Percentiles rank a stretch among this genome's conserved stretches.
Conservation (phyloP, 441 rosid genomes). For the Gossypium laxum region DNA sequence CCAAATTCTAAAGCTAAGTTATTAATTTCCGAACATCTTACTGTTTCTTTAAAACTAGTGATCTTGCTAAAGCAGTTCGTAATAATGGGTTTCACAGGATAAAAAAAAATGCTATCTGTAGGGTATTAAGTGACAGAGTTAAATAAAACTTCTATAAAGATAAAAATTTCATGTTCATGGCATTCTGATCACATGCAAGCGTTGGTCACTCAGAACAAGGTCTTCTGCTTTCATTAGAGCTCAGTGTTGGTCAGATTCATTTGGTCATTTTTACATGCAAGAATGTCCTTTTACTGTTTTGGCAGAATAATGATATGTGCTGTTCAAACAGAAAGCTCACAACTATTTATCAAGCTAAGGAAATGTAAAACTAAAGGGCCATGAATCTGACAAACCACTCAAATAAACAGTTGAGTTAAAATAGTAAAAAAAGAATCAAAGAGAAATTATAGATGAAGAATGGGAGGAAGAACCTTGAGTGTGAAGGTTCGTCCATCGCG, state of each 20-base stretch:
- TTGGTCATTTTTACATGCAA: not conserved
- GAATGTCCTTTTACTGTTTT: not conserved
- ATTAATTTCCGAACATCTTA: not conserved
- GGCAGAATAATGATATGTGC: not conserved
- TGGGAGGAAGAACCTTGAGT: slow-evolving; percentile 55
- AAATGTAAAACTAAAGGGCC: not conserved
- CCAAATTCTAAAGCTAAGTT: not conserved
- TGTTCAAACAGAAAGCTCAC: not conserved
- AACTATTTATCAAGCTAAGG: not conserved
- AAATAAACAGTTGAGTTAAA: slow-evolving; percentile 6
- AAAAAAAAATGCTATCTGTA: not conserved
- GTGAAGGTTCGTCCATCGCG: slow-evolving; percentile 97
- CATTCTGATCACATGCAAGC: not conserved
- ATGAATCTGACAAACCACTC: slow-evolving; percentile 7
- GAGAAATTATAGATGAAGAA: slow-evolving; percentile 2
- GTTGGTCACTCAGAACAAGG: not conserved
- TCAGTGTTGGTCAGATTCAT: not conserved
- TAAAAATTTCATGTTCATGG: not conserved
- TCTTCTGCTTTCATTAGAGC: not conserved
- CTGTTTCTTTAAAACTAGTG: not conserved
- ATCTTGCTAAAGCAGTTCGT: not conserved
- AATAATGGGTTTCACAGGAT: not conserved
- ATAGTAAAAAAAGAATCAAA: not conserved
- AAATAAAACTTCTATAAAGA: not conserved
- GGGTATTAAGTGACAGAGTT: not conserved